Evolutionary conservation across 2,329 filamentous ascomycete genomes (phyloP), one percentile per base, ranked within the genome.

Genomic region (Verticillium dahliae): DNA sequence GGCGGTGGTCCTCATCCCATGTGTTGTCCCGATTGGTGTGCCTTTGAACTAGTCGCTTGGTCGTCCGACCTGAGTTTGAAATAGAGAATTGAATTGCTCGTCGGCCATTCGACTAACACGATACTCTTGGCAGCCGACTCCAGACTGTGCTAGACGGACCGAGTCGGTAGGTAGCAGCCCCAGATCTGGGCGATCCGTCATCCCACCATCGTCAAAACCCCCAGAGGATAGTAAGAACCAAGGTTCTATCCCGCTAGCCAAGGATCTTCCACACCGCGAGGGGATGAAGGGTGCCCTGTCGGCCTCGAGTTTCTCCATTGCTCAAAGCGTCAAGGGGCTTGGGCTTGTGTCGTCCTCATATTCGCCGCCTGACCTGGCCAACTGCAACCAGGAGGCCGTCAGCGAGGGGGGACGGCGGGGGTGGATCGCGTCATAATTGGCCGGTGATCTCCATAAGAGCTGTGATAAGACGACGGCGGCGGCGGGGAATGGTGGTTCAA

Each of bases 371-470:
- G 22, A 52, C 45, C 22, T 31, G 18, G 45, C 18, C 45, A 27
- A 52, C 45, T 18, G 13, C 22, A 39, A 58, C 50, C 57, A 38
- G 38, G 57, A 58, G 57, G 57, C 38, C 38, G 59, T 62, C 54
- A 55, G 61, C 54, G 50, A 62, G 58, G 52, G 62, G 58, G 60
- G 41, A 57, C 59, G 61, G 65, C n/a, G 22, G 63, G 66, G 65
- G 63, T 61, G 63, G 58, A 69, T 72, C 68, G 67, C 69, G 69
- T 70, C 70, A 68, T 69, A 66, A 73, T 70, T 66, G 63, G 63
- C 45, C 62, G 60, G 60, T 61, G 71, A 73, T 73, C 67, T 69
- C 66, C 72, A 73, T 74, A 76, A 70, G 69, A 75, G 69, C 71
- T 68, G 69, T 72, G 62, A 66, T 77, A 76, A 70, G 72, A 66